phyloP scores from a whole-genome alignment of 2,329 filamentous ascomycete species.

The Dactylonectria macrodidyma region DNA sequence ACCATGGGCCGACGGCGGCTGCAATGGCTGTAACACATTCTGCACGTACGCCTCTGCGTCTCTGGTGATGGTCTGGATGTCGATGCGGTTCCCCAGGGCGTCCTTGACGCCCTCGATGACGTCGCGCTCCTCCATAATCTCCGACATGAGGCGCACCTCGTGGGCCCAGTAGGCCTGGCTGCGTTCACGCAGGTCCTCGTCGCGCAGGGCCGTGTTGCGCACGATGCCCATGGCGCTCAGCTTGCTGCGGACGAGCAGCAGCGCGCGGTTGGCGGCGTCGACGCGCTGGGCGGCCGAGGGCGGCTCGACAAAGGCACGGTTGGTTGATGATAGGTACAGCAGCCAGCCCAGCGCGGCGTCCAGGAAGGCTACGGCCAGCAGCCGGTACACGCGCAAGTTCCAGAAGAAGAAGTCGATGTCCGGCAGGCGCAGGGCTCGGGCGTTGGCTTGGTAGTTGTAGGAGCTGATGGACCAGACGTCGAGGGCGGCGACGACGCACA shows the following conservation, averaged over 20 bases:
- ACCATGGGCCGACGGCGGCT: slow-evolving; percentile 38
- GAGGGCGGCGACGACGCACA: slow-evolving; percentile 68
- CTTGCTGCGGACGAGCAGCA: slow-evolving; percentile 75
- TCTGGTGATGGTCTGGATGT: slow-evolving; percentile 71
- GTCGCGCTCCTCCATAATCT: slow-evolving; percentile 84
- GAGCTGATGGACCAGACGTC: slow-evolving; percentile 78
- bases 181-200: slow-evolving; percentile 77
- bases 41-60: slow-evolving; percentile 76
- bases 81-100: slow-evolving; percentile 74
- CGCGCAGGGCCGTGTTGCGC: slow-evolving; percentile 83
- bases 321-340: slow-evolving; percentile 84
- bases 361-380: slow-evolving; percentile 73
- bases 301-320: slow-evolving; percentile 80
- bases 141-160: slow-evolving; percentile 79
- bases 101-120: slow-evolving; percentile 80
- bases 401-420: slow-evolving; percentile 83
- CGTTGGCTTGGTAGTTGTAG: slow-evolving; percentile 77
- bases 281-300: slow-evolving; percentile 76
- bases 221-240: slow-evolving; percentile 82
- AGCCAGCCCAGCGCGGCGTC: slow-evolving; percentile 75
- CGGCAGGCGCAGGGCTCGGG: slow-evolving; percentile 70
- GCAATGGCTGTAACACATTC: slow-evolving; percentile 56
- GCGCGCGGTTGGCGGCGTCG: slow-evolving; percentile 67
- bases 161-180: slow-evolving; percentile 84
- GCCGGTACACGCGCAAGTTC: slow-evolving; percentile 75